phyloP scores from a whole-genome alignment of 371 early-diverging fungal genomes.

The Dichotomocladium elegans region DNA sequence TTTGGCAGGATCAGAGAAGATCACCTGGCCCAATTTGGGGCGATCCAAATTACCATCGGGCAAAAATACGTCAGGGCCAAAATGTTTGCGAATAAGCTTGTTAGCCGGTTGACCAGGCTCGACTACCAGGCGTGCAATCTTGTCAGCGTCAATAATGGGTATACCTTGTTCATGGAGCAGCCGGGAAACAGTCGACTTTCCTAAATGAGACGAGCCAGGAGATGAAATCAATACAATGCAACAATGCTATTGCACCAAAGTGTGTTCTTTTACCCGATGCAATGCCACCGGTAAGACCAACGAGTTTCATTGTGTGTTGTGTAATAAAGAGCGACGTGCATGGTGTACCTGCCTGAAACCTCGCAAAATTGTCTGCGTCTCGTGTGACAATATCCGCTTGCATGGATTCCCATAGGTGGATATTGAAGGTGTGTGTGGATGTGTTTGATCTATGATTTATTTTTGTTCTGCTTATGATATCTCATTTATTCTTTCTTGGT shows the following conservation, averaged over 20 bases:
- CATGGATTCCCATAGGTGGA: no score
- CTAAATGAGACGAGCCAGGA: conserved; percentile 18
- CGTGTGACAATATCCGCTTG: no score
- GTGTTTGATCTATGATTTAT: no score
- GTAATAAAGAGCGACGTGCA: not conserved
- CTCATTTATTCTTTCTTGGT: conserved; percentile 8
- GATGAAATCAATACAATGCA: no score
- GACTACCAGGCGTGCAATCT: conserved; percentile 85
- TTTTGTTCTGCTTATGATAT: no score
- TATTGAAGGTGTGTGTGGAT: no score
- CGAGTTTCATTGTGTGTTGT: conserved; percentile 64
- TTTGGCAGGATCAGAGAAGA: conserved; percentile 72
- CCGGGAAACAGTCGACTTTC: conserved; percentile 81
- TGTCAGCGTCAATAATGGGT: conserved; percentile 92
- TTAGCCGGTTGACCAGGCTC: conserved; percentile 74
- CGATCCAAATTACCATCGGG: conserved; percentile 65
- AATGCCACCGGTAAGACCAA: conserved; percentile 93
- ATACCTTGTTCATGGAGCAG: conserved; percentile 51
- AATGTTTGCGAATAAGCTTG: conserved; percentile 65
- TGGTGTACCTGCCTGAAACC: no score
- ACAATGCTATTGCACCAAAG: no score
- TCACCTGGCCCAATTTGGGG: conserved; percentile 71
- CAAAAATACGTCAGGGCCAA: conserved; percentile 68
- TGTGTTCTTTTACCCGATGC: conserved; percentile 72
- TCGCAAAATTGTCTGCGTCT: no score